Base-by-base conservation (phyloP, 192 early-diverging fungal species). In the Coemansia sp. region DNA sequence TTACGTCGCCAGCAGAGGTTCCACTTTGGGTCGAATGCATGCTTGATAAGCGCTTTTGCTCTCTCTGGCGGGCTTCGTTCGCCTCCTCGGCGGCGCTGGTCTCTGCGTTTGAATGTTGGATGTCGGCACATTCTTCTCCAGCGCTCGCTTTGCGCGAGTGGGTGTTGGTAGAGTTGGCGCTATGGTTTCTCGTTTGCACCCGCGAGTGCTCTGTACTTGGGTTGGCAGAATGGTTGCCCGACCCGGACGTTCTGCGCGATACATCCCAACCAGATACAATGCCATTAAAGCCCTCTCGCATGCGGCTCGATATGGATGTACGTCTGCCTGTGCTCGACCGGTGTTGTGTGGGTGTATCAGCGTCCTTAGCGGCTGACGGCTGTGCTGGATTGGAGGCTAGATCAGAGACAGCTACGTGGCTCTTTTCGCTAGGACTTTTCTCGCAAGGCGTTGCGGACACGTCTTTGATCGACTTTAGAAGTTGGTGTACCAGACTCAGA, bases 201-300 rank as follows among this genome's bases (percentile, higher is more conserved):
- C 63, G 75, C 24, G 80, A 83, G 45, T 77, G 71, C 53, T 41
- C 77, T 9, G 73, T 51, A 52, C 80, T 83, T 11, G 80, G 66
- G 14, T 72, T 75, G 8, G 75, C 80, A 2, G 80, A 77, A 3
- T 69, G 80, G 68, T 67, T 77, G 46, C 67, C 62, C 21, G 66
- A 66, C 1, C 60, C 58, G 10, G 41, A 58, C 16, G 71, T 53
- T 26, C 57, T 69, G 14, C 80, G 75, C 24, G 57, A 35, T 18
- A 61, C 20, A 7, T 83, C 80, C 59, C 71, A 66, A 6, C 80
- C 75, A 15, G 80, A 69, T 14, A 83, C 66, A 60, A 77, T 75
- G 7, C 68, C 69, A 18, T 49, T 69, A 56, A 83, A 75, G 63
- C 67, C 75, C 49, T 83, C 80, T 21, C 80, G 80, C 75, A 83